Conservation (phyloP, 345 rosid species). For the Salix brachista region DNA sequence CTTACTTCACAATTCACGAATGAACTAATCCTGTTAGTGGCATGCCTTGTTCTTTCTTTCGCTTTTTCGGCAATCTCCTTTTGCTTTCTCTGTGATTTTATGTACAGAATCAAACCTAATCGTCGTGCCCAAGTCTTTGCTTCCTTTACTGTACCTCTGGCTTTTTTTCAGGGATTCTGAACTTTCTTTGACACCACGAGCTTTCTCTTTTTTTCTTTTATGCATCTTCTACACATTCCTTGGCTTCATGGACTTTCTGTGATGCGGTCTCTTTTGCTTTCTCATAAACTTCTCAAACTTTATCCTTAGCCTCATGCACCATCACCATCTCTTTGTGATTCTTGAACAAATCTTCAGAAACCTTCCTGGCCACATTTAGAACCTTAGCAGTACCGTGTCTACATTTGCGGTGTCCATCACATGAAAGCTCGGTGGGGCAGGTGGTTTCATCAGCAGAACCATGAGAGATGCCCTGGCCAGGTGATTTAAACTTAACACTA, state of each 20-base stretch:
- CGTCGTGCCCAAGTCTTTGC: neutral
- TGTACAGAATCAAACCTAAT: neutral
- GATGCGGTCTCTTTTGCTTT: constrained; percentile 4
- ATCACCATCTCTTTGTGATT: constrained; percentile 7
- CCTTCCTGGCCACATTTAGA: constrained; percentile 39
- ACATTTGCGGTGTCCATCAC: constrained; percentile 61
- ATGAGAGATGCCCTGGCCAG: constrained; percentile 25
- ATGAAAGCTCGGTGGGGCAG: constrained; percentile 44
- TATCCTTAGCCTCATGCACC: constrained; percentile 26
- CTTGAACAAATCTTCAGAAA: neutral
- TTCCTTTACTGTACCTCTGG: neutral
- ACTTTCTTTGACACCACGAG: neutral
- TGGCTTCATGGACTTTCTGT: constrained; percentile 5
- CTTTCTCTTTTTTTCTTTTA: neutral
- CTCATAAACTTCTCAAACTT: neutral
- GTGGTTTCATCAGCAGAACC: neutral
- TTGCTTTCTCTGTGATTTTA: constrained; percentile 1
- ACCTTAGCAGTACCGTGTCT: constrained; percentile 41
- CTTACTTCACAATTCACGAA: neutral
- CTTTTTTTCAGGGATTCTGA: neutral
- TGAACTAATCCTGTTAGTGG: neutral
- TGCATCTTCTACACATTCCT: constrained; percentile 6
- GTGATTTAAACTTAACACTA: neutral
- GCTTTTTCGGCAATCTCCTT: neutral
- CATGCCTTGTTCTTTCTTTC: constrained; percentile 7